These are phyloP conservation scores for Coemansia sp. DNA, from an alignment of 192 early-diverging fungal species.

Conservation along the genomic window DNA sequence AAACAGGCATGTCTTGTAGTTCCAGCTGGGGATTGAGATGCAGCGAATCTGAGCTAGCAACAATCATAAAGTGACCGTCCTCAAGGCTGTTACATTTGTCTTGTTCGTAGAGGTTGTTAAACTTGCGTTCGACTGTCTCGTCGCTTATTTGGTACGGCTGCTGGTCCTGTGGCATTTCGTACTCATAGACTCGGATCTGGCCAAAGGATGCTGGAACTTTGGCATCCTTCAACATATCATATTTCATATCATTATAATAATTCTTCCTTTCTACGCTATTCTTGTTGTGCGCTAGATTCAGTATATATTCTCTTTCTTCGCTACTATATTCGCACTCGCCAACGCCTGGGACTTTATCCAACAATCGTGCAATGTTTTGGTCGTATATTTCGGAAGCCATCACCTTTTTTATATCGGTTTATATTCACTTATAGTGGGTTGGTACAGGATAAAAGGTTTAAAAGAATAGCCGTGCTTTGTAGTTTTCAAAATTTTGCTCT, in stretches of 20 bases:
- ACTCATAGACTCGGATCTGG: constrained; percentile 3
- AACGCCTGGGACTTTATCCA: constrained; percentile 5
- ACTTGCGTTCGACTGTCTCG: not conserved
- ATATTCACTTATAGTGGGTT: not conserved
- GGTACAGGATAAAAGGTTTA: too few relatives aligned
- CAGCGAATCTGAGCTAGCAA: constrained; percentile 10
- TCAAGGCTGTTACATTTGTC: not conserved
- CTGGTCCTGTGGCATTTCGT: constrained; percentile 11
- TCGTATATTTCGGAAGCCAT: not conserved
- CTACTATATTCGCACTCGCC: constrained; percentile 18
- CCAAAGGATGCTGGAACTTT: constrained; percentile 10
- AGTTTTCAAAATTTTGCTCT: too few relatives aligned
- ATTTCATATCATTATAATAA: not conserved
- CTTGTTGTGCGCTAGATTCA: not conserved
- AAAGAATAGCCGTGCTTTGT: too few relatives aligned
- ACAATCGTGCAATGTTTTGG: not conserved
- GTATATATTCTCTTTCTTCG: constrained; percentile 9
- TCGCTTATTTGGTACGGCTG: constrained; percentile 15
- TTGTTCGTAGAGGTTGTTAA: constrained; percentile 9
- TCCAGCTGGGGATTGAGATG: not conserved
- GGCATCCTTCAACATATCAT: not conserved
- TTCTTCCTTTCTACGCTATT: not conserved
- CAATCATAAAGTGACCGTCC: constrained; percentile 15
- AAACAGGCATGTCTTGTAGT: not conserved
- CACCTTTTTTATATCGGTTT: not conserved